Evolutionary conservation across 768 basidiomycete genomes (phyloP), one percentile per base, ranked within the genome.

Genomic region (Lactarius quietus): DNA sequence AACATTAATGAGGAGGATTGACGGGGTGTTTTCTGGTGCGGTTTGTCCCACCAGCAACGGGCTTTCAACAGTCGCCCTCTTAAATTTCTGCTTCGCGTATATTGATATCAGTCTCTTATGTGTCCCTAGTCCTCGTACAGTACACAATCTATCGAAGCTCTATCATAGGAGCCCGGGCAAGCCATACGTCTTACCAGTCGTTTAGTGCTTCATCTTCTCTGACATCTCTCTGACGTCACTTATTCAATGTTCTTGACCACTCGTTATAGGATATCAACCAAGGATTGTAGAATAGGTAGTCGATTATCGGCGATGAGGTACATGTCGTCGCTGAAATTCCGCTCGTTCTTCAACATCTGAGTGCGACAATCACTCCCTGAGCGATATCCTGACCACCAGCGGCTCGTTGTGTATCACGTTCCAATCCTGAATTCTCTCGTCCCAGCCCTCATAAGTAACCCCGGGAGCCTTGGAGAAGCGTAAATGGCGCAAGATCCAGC

Each of bases 1-100:
- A 76, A 93, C 70, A 92, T 95, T 70, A 73, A 76, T 5, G 89
- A 87, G 59, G 92, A 93, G 68, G 83, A 85, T 65, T 89, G 77
- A 81, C 7, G 33, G 14, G 23, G 7, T 60, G 61, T 62, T 35
- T 20, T 36, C 58, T 4, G 17, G 48, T 58, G 29, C 36, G 57
- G 5, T 31, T 31, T 38, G 26, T 39, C 18, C 23, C 18, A 41
- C 36, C 28, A 3, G 12, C 45, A 48, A 9, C 5, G 12, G n/a
- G 45, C 12, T 48, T 23, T 14, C 45, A n/a, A 45, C 23, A 45
- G 2, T 15, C 20, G 6, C 41, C 1, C 17, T 41, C 41, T 20
- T 43, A 43, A 20, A 43, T 20, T 18, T n/a, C 39, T n/a, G 41
- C 41, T 43, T 43, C 12, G 20, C 20, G 41, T n/a, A 43, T 43